Evolutionary conservation across 441 rosid genomes (phyloP), one percentile per base, ranked within the genome.

Genomic region (Isatis lusitanica): DNA sequence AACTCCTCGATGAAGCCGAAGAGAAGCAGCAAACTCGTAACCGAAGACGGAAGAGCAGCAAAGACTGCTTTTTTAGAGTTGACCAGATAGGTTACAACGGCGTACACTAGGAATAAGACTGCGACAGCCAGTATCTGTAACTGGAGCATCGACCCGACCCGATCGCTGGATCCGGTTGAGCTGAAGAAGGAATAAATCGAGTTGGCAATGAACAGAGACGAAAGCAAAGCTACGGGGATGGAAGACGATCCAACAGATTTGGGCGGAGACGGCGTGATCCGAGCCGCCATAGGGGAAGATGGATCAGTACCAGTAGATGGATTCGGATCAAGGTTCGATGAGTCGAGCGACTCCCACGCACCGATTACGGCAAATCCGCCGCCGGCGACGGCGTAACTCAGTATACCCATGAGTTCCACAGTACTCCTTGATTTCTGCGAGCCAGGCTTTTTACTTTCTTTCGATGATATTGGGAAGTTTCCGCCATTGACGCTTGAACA

Each of bases 1-100:
- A 92, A 90, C 79, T 92, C 97, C 74, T 92, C 97, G 53, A 76
- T 68, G 68, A 92, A 90, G 52, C 86, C 96, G 51, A 90, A 88
- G 53, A 90, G 87, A 59, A 84, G 83, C 43, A 92, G 15, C 64
- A 85, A 63, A 53, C 81, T 76, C 33, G 84, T 85, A 56, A 92
- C 38, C 70, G 83, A 63, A 2, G 82, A 59, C 8, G 91, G 90
- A 53, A 87, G 82, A 30, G 67, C 67, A 15, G 71, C 53, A 31
- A 78, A 46, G 6, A 12, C 17, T 39, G 72, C 70, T 30, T 43
- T 77, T 40, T 79, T 71, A 63, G 74, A 64, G 64, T 66, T 69
- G 15, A 76, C 74, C 1, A 80, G 57, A 61, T 83, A 43, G 10
- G 85, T 84, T 75, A 84, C 35, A 57, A 86, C 55, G 33, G 97